Evolutionary conservation across 2,329 filamentous ascomycete genomes (phyloP).

Genomic region (Colletotrichum gloeosporioides): DNA sequence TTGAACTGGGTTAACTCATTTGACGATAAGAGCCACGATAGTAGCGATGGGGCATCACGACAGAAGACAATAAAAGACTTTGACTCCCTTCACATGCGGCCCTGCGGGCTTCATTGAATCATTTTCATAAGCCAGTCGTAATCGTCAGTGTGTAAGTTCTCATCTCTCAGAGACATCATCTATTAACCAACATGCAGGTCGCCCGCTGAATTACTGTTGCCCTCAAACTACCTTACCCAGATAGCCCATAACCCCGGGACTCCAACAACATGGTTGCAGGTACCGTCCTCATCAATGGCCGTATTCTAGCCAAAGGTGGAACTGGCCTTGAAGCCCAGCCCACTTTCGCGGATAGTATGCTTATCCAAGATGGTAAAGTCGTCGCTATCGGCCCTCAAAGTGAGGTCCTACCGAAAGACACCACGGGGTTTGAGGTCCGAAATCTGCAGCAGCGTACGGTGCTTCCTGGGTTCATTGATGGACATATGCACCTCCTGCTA

Average conservation of each 20-base stretch:
- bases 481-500: slow-evolving; percentile 48
- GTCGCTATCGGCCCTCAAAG: neutral
- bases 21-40: neutral
- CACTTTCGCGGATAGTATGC: neutral
- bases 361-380: neutral
- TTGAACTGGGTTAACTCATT: neutral
- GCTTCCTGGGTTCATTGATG: slow-evolving; percentile 48
- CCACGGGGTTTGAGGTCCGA: neutral
- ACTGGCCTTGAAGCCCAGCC: slow-evolving; percentile 25
- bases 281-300: slow-evolving; percentile 32
- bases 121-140: neutral
- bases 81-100: neutral
- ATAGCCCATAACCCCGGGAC: neutral
- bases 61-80: neutral
- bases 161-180: neutral
- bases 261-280: neutral
- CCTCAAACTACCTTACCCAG: neutral
- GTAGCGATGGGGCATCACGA: neutral
- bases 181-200: neutral
- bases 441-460: slow-evolving; percentile 1
- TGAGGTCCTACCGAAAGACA: neutral
- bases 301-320: slow-evolving; percentile 29
- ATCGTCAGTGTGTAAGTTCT: neutral
- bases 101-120: neutral
- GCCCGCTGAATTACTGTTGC: neutral